Evolutionary conservation across 139 green algal species (phyloP).

Genomic region (Pseudopediastrum boryanum): DNA sequence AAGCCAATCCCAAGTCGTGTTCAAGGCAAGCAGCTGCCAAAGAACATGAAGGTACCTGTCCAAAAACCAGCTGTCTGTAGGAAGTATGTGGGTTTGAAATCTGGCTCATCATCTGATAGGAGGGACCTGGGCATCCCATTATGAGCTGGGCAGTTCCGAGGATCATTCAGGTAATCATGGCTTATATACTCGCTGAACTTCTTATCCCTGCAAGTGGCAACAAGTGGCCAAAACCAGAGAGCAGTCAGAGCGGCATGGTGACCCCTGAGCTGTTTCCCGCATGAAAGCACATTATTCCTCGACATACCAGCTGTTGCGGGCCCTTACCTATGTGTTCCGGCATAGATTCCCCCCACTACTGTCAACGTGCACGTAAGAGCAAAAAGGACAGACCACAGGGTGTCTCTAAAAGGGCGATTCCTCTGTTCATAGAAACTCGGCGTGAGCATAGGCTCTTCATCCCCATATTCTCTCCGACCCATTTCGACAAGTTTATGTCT

Average conservation of each 20-base stretch:
- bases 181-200: constrained; percentile 34
- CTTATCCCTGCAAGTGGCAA: constrained; percentile 41
- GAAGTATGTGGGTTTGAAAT: constrained; percentile 25
- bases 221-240: neutral
- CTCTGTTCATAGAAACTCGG: too few species aligned
- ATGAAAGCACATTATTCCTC: neutral
- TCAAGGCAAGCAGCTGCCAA: neutral
- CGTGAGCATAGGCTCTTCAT: too few species aligned
- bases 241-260: neutral
- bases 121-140: neutral
- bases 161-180: constrained; percentile 41
- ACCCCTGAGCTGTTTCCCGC: neutral
- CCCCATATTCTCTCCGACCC: too few species aligned
- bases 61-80: constrained; percentile 12
- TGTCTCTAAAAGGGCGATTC: too few species aligned
- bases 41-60: neutral
- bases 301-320: neutral
- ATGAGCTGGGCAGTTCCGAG: constrained; percentile 49
- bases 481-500: too few species aligned
- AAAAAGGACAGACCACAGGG: neutral
- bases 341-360: constrained; percentile 28
- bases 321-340: constrained; percentile 5
- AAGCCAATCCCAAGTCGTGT: neutral
- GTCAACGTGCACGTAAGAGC: neutral
- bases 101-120: neutral